Evolutionary conservation across 208 protist genomes (phyloP), one percentile per base, ranked within the genome.

Genomic region (Crithidia acanthocephali): DNA sequence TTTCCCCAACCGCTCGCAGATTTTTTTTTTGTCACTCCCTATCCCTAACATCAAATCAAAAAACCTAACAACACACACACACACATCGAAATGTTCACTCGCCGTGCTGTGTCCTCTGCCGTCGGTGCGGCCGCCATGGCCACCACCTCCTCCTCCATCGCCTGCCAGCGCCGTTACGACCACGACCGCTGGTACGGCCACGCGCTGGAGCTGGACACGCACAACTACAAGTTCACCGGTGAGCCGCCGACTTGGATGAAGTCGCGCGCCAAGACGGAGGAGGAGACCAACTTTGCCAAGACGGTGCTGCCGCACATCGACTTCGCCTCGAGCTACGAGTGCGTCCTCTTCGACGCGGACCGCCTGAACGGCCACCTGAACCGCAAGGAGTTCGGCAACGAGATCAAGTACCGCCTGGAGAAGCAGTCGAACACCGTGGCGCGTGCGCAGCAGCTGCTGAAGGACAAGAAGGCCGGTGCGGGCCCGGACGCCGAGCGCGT

Each of bases 161-260:
- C 63, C n/a, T 69, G 77, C 65, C 90, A 95, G 75, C 78, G 81
- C 37, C 83, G 87, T 44, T 68, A 85, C 76, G 87, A 93, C 68
- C 87, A 95, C 74, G 90, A 93, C 71, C 87, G 87, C 81, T 95
- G 90, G 90, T 93, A 95, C 81, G 90, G 87, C 73, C 86, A 93
- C 72, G 83, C 87, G 13, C 64, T 95, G 8, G 90, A 93, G 79
- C 82, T 92, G 20, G 90, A 95, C 84, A 88, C 71, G 59, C 82
- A 89, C 72, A 92, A 92, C 76, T 95, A 95, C 82, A 88, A 90
- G 77, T 95, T 92, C 62, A 95, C 83, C 63, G 90, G 87, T 20
- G 87, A 93, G 79, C 79, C 83, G 9, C 86, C 86, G 27, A 80
- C 61, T 45, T 95, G 90, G 90, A 92, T 91, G 90, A 80, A 84